Evolutionary conservation across 2,329 filamentous ascomycete genomes (phyloP).

Genomic region (Kalmusia sp.): DNA sequence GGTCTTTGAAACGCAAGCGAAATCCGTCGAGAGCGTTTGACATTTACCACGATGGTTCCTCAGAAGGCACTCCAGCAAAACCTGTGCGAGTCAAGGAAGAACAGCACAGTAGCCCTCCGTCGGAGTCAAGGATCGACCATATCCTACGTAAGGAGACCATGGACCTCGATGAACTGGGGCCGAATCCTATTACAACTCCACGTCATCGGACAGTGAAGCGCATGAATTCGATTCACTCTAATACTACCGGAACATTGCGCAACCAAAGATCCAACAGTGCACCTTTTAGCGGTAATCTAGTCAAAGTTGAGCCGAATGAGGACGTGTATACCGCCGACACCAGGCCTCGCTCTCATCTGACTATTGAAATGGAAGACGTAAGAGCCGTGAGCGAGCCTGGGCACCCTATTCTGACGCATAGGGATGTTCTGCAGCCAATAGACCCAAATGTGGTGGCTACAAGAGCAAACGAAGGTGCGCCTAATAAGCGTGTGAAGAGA

Average conservation of each 20-base stretch:
- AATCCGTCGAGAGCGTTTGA: slow-evolving; percentile 22
- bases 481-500: slow-evolving; percentile 30
- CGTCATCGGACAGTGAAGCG: slow-evolving; percentile 17
- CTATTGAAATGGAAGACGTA: slow-evolving; percentile 13
- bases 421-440: slow-evolving; percentile 27
- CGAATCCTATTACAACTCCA: slow-evolving; percentile 41
- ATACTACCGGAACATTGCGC: slow-evolving; percentile 20
- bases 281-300: slow-evolving; percentile 27
- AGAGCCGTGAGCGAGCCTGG: slow-evolving; percentile 31
- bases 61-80: slow-evolving; percentile 37
- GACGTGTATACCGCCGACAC: slow-evolving; percentile 2
- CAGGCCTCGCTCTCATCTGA: neutral
- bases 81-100: slow-evolving; percentile 51
- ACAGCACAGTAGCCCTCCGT: slow-evolving; percentile 43
- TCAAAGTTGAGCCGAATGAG: slow-evolving; percentile 22
- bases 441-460: slow-evolving; percentile 33
- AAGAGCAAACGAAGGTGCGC: slow-evolving; percentile 14
- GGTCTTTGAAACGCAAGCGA: slow-evolving; percentile 53
- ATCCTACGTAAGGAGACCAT: slow-evolving; percentile 49
- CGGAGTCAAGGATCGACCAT: slow-evolving; percentile 14
- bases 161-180: slow-evolving; percentile 51
- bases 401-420: slow-evolving; percentile 5
- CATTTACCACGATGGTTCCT: slow-evolving; percentile 26
- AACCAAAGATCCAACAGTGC: slow-evolving; percentile 39
- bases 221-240: slow-evolving; percentile 14